A percentile compares a stretch with the other conserved stretches of the same genome.
phyloP scores from a whole-genome alignment of 163 green algal species.

The Chlamydomonas reinhardtii region DNA sequence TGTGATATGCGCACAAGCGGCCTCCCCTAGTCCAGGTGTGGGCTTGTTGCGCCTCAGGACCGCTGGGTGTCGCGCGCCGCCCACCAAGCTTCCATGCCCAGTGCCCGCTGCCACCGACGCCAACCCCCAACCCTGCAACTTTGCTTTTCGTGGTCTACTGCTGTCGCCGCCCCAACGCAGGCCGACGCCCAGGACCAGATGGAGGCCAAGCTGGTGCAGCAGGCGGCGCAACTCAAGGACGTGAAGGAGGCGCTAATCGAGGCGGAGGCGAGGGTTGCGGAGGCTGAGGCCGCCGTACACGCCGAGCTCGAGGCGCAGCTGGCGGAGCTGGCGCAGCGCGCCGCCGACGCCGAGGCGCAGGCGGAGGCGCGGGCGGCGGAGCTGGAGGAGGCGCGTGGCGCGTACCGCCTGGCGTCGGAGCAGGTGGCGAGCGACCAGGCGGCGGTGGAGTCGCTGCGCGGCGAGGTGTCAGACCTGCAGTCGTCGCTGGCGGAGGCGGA shows the following conservation, averaged over 20 bases:
- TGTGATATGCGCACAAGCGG: too few relatives aligned
- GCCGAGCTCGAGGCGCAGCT: not conserved
- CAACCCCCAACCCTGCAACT: too few relatives aligned
- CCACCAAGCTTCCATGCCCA: too few relatives aligned
- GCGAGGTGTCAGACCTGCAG: not conserved
- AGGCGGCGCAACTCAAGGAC: constrained; percentile 6
- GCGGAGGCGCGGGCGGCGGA: not conserved
- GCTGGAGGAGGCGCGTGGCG: constrained; percentile 16
- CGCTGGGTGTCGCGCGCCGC: too few relatives aligned
- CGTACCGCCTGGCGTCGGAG: not conserved
- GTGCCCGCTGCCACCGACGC: too few relatives aligned
- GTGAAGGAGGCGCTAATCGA: not conserved
- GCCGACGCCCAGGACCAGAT: constrained; percentile 42
- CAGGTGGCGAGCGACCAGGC: constrained; percentile 8
- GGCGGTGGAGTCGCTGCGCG: not conserved
- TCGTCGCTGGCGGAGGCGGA: not conserved
- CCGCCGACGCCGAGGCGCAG: not conserved
- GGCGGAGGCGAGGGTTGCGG: not conserved
- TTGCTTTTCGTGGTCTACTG: too few relatives aligned
- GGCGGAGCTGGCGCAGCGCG: not conserved
- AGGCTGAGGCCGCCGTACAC: not conserved
- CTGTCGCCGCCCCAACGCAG: too few relatives aligned
- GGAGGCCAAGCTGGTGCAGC: constrained; percentile 49
- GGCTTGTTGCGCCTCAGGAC: too few relatives aligned
- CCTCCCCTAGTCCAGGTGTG: too few relatives aligned